These are phyloP conservation scores for Wallacemonas sp. DNA, from an alignment of 208 protist genomes.

Conservation along the genomic window DNA sequence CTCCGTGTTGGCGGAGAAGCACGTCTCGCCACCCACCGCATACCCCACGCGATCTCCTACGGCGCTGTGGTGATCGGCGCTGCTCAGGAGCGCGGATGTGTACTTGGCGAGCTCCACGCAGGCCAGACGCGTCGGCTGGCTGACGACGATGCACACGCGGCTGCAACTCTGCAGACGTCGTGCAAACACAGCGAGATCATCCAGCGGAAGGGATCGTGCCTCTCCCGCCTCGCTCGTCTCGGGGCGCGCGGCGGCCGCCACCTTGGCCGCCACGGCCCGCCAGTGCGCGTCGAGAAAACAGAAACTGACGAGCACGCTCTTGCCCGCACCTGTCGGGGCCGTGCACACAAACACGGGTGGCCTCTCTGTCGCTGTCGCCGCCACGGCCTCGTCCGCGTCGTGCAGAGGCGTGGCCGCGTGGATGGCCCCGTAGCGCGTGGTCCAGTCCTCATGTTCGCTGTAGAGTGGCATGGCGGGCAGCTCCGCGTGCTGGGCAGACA, in stretches of 20 bases:
- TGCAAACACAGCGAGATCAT: slow-evolving; percentile 35
- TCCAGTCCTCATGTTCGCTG: slow-evolving; percentile 38
- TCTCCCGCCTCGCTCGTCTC: too few relatives aligned
- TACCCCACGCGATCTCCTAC: slow-evolving; percentile 74
- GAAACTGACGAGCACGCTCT: slow-evolving; percentile 70
- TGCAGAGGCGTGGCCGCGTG: slow-evolving; percentile 24
- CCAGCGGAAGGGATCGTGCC: slow-evolving; percentile 19
- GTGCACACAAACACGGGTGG: slow-evolving; percentile 47
- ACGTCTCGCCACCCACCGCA: slow-evolving; percentile 58
- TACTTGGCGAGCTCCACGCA: slow-evolving; percentile 70
- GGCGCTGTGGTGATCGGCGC: not conserved
- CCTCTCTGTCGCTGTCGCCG: not conserved
- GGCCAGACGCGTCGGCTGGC: slow-evolving; percentile 78
- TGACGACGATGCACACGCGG: slow-evolving; percentile 73
- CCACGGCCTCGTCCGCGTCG: not conserved
- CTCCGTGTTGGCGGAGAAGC: slow-evolving; percentile 57
- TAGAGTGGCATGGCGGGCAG: slow-evolving; percentile 34
- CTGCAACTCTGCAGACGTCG: slow-evolving; percentile 44
- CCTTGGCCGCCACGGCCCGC: slow-evolving; percentile 30
- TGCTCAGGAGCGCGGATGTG: slow-evolving; percentile 2
- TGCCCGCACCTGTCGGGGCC: slow-evolving; percentile 70
- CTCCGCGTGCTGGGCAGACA: slow-evolving; percentile 24
- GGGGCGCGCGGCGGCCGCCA: slow-evolving; percentile 23
- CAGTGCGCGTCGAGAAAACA: slow-evolving; percentile 77
- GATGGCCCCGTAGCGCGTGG: slow-evolving; percentile 6